Evolutionary conservation across 2,329 filamentous ascomycete genomes (phyloP).

Genomic region (Plectosphaerella plurivora): DNA sequence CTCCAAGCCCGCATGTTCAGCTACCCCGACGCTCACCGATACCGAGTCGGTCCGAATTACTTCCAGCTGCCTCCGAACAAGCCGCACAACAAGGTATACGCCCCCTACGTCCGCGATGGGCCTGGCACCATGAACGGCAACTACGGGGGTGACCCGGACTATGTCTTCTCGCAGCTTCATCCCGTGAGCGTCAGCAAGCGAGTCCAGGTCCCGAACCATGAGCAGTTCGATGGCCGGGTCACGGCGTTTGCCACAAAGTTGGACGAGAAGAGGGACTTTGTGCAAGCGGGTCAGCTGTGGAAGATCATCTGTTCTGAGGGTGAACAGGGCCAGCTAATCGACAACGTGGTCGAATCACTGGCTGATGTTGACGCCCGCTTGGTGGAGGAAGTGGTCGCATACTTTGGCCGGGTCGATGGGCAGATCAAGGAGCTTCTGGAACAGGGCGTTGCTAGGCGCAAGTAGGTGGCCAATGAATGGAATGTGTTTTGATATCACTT

Average conservation of each 20-base stretch:
- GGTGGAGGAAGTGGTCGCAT: slow-evolving; percentile 8
- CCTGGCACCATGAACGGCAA: slow-evolving; percentile 18
- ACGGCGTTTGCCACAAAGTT: slow-evolving; percentile 10
- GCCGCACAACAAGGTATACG: slow-evolving; percentile 12
- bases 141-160: slow-evolving; percentile 20
- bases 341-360: slow-evolving; percentile 14
- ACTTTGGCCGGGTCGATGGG: background rate
- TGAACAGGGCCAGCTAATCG: slow-evolving; percentile 14
- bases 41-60: slow-evolving; percentile 48
- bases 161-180: slow-evolving; percentile 3
- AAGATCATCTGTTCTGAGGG: slow-evolving; percentile 13
- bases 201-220: slow-evolving; percentile 15
- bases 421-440: background rate
- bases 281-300: slow-evolving; percentile 16
- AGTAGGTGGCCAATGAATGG: too few relatives aligned
- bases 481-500: too few relatives aligned
- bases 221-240: slow-evolving; percentile 14
- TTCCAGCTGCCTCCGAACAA: slow-evolving; percentile 38
- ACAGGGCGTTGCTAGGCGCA: background rate
- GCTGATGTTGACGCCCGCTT: slow-evolving; percentile 11
- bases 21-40: slow-evolving; percentile 44
- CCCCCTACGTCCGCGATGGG: slow-evolving; percentile 19
- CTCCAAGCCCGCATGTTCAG: slow-evolving; percentile 45
- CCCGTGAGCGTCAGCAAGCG: slow-evolving; percentile 7
- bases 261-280: slow-evolving; percentile 14